Conservation (phyloP, 306 rosid species). For the Lathyrus oleraceus region DNA sequence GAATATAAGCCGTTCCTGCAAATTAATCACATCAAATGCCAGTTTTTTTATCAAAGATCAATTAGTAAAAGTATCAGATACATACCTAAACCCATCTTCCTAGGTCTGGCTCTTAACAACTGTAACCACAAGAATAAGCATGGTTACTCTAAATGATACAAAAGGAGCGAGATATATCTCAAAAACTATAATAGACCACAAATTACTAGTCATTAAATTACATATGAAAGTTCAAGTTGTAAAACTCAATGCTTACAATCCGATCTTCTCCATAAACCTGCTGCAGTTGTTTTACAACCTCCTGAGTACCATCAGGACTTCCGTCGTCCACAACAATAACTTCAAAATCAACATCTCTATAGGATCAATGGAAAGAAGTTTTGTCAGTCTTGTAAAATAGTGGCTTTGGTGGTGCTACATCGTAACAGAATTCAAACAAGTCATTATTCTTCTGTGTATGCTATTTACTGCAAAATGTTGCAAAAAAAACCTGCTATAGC, state of each 20-base stretch:
- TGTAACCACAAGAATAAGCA: conserved; percentile 36
- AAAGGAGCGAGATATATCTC: not conserved
- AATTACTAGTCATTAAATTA: not conserved
- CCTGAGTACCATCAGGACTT: conserved; percentile 97
- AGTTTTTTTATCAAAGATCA: conserved; percentile 18
- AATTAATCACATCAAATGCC: conserved; percentile 37
- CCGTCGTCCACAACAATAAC: conserved; percentile 92
- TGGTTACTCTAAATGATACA: conserved; percentile 14
- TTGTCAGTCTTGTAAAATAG: not conserved
- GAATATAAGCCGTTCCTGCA: conserved; percentile 91
- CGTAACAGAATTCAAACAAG: not conserved
- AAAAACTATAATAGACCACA: conserved; percentile 3
- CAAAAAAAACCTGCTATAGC: too few relatives aligned
- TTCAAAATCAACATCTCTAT: conserved; percentile 85
- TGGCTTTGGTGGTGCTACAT: not conserved
- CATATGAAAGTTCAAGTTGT: conserved; percentile 17
- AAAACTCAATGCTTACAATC: conserved; percentile 56
- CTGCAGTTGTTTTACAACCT: conserved; percentile 78
- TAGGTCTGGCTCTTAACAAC: conserved; percentile 85
- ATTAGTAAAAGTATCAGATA: conserved; percentile 2
- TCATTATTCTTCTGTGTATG: not conserved
- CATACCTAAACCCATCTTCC: conserved; percentile 90
- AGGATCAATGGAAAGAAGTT: conserved; percentile 10
- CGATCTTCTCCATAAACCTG: conserved; percentile 79
- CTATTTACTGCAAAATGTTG: not conserved